Conservation (phyloP, 1,139 yeast genomes). For the Yamadazyma sp. region DNA sequence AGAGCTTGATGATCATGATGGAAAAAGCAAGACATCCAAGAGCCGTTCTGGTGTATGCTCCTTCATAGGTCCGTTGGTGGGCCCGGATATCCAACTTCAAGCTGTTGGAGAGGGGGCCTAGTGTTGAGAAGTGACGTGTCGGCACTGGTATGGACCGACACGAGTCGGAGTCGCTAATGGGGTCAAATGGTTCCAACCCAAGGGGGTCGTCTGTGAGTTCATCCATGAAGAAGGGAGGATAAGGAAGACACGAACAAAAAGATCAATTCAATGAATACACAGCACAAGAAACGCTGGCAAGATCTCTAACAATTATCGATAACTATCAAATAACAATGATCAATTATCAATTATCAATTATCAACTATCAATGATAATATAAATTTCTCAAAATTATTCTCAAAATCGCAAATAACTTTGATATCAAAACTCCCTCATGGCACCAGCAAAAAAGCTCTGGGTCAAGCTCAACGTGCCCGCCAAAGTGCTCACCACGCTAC, state of each 20-base stretch:
- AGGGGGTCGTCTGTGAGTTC: constrained; percentile 1
- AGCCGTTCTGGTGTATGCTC: constrained; percentile 58
- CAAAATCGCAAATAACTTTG: no score
- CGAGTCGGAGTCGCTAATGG: neutral
- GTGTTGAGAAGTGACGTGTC: neutral
- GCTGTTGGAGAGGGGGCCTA: constrained; percentile 3
- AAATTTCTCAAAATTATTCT: no score
- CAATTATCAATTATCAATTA: no score
- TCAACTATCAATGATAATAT: neutral
- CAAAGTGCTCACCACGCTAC: constrained; percentile 32
- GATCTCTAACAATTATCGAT: no score
- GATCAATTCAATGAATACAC: no score
- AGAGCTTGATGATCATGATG: constrained; percentile 50
- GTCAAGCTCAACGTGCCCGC: constrained; percentile 35
- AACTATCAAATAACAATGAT: no score
- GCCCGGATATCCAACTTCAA: constrained; percentile 55
- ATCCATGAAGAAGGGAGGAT: neutral
- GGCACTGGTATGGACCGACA: neutral
- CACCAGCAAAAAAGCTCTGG: constrained; percentile 32
- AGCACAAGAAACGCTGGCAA: no score
- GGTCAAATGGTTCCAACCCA: constrained; percentile 1
- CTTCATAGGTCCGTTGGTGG: constrained; percentile 62
- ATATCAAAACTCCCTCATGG: constrained; percentile 7
- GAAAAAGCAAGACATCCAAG: constrained; percentile 48
- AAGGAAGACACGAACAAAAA: no score